Conservation (phyloP, 305 asterid genomes). For the Caryopteris hybrid region DNA sequence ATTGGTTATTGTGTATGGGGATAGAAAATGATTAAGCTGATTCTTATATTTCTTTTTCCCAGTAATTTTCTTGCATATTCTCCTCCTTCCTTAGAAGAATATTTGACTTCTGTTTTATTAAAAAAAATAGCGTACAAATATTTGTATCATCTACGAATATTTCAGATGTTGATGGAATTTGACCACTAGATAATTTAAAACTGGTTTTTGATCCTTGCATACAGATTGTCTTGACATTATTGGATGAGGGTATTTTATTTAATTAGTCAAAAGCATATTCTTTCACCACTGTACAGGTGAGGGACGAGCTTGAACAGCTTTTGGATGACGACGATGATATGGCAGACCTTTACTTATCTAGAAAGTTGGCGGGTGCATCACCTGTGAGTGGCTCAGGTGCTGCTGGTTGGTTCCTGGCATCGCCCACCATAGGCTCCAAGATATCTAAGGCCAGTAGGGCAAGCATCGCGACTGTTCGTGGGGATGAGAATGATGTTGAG, state of each 20-base stretch:
- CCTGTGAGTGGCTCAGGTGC: conserved; percentile 86
- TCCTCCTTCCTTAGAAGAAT: no score
- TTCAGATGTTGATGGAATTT: background rate
- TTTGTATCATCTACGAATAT: no score
- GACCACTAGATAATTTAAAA: background rate
- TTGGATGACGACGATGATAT: conserved; percentile 96
- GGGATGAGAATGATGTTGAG: conserved; percentile 88
- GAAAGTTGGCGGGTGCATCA: conserved; percentile 66
- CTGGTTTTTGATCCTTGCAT: background rate
- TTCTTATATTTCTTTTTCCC: no score
- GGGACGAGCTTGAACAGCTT: conserved; percentile 97
- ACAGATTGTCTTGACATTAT: background rate
- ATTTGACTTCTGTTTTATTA: no score
- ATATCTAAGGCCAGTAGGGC: conserved; percentile 89
- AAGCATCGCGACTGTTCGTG: conserved; percentile 74
- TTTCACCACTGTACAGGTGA: conserved; percentile 48
- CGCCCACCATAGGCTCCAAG: conserved; percentile 90
- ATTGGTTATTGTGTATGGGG: background rate
- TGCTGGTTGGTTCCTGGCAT: conserved; percentile 63
- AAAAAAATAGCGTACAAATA: no score
- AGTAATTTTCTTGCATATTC: no score
- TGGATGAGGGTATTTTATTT: background rate
- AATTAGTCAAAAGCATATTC: background rate
- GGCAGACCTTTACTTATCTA: conserved; percentile 93
- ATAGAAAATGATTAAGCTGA: background rate